Evolutionary conservation across 345 rosid genomes (phyloP), one percentile per base, ranked within the genome.

Genomic region (Eucalyptus pauciflora): DNA sequence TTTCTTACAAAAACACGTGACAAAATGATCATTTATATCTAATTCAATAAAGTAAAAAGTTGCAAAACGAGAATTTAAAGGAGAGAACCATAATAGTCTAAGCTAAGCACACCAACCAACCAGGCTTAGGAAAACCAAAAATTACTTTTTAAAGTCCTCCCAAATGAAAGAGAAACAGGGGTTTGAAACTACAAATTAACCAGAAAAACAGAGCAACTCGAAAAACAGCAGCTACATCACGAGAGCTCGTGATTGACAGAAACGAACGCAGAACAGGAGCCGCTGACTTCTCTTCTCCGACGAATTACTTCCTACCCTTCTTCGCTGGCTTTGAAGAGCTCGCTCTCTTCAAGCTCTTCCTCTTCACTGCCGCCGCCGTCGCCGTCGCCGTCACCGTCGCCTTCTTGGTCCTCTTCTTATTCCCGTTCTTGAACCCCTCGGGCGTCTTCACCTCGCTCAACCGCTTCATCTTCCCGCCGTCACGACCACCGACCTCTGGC

Each of bases 361-460:
- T 88, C 88, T 89, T 91, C 90, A 89, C 33, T 37, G 45, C 45
- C 45, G 24, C 10, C 45, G 45, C 45, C 45, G 81, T 6, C 54
- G 1, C 41, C 79, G 24, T 69, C 64, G 13, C 41, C 43, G 20
- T n/a, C 76, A 11, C 12, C 67, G 14, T 41, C 46, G 46, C 12
- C 81, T 71, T 71, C 81, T 71, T 71, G 83, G 8, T 33, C 15
- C 22, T 76, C 83, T 76, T 37, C 83, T 76, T 76, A 1, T 76
- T 24, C 13, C 48, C 46, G 27, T 76, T 37, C 48, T 76, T 20
- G 48, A 76, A 37, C 48, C 88, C 88, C 50, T 88, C 90, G 4
- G 93, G 93, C 17, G 91, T 92, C 88, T 90, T 89, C 49, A 93
- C 92, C 88, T 90, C 88, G 88, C 92, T 90, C 89, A 88, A 25